Base-by-base conservation (phyloP, 2,329 filamentous ascomycete species). In the Aspergillus oerlinghausenensis region DNA sequence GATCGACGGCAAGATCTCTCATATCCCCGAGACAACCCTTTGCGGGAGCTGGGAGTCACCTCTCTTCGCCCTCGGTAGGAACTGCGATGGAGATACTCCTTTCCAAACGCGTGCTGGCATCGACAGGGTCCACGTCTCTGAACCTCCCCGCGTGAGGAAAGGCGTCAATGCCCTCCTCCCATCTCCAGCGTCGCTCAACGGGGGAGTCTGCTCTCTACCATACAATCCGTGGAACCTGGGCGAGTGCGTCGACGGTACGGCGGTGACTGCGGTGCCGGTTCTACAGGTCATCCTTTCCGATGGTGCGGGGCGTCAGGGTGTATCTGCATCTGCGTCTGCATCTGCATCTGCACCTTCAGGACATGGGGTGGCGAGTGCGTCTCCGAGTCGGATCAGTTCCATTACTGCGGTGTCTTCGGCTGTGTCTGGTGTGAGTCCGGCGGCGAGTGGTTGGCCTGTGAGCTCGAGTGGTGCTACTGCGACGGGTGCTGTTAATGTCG, bases 11-110 rank as follows among this genome's bases (percentile, higher is more conserved):
- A 17, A 49, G 3, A 47, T 25, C 1, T n/a, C 60, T 5, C 6
- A 48, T 2, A 26, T 67, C 4, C 60, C 60, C 2, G 60, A 65
- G 38, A 64, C 58, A 8, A 14, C 29, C 6, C 55, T 65, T 9
- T 65, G 62, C 29, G 51, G 40, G 7, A 43, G 8, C 21, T 43
- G 40, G 40, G 40, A 43, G 1, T 43, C 19, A 10, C 40, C 40
- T 3, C n/a, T 43, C n/a, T 43, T 43, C n/a, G 40, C 19, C 3
- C 8, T 43, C 3, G 10, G 10, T 5, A 43, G n/a, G 11, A 11
- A 10, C 8, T 43, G 40, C 40, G 8, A 43, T 8, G 19, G 4
- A 35, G 11, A 4, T 17, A 35, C 23, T 23, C 23, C 23, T 23
- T 2, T 35, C 4, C 11, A 2, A 0, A 38, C 5, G 32, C 32